phyloP scores from a whole-genome alignment of 2,329 filamentous ascomycete genomes.

The Trichoderma atrobrunneum region DNA sequence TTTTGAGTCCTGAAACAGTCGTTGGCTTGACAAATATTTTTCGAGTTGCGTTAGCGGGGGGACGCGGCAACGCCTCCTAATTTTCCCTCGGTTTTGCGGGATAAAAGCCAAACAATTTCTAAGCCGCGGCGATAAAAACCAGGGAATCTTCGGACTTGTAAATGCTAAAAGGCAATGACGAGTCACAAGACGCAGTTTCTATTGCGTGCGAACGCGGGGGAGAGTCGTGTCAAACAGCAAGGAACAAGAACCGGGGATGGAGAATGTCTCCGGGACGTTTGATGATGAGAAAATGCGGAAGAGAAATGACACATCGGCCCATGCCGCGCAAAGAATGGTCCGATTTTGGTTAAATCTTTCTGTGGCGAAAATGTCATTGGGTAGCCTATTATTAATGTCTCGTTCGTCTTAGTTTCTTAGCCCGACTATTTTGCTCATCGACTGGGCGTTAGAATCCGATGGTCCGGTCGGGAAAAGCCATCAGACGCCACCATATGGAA shows the following conservation, averaged over 20 bases:
- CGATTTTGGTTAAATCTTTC: background rate
- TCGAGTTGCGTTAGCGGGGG: background rate
- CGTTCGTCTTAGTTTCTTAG: background rate
- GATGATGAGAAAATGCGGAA: background rate
- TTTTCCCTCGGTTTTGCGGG: background rate
- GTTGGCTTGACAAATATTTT: background rate
- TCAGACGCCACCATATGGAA: slow-evolving; percentile 5
- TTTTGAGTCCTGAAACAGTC: slow-evolving; percentile 3
- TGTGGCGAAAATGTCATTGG: slow-evolving; percentile 1
- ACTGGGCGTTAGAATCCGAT: slow-evolving; percentile 6
- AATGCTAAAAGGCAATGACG: background rate
- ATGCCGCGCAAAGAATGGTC: background rate
- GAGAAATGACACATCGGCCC: background rate
- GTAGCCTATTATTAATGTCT: slow-evolving; percentile 12
- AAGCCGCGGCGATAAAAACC: background rate
- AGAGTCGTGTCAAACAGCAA: background rate
- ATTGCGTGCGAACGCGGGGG: background rate
- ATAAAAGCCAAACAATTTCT: slow-evolving; percentile 3
- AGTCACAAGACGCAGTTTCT: background rate
- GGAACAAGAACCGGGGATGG: background rate
- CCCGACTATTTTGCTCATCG: background rate
- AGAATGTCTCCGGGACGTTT: background rate
- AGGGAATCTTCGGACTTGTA: background rate
- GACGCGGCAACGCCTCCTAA: background rate
- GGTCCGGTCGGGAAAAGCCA: slow-evolving; percentile 8